Conservation (phyloP, 2,329 filamentous ascomycete species). For the Talaromyces sp. region DNA sequence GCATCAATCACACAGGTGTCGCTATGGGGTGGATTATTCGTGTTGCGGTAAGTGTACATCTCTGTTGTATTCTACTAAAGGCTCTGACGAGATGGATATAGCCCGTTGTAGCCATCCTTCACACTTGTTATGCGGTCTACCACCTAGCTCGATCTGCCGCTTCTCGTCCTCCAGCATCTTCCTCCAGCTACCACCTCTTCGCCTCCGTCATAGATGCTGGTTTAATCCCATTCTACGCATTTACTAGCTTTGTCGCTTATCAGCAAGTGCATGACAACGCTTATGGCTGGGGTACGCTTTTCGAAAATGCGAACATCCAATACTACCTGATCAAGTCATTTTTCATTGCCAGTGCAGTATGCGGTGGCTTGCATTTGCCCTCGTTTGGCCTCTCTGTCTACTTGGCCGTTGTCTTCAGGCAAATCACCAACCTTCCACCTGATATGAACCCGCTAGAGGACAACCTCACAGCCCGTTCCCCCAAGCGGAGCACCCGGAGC, state of each 20-base stretch:
- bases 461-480: conserved; percentile 66
- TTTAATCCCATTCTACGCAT: conserved; percentile 58
- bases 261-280: conserved; percentile 41
- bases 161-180: conserved; percentile 68
- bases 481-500: conserved; percentile 30
- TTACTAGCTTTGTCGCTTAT: conserved; percentile 50
- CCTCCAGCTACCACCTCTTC: conserved; percentile 85
- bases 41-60: conserved; percentile 59
- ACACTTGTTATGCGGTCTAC: conserved; percentile 72
- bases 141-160: conserved; percentile 68
- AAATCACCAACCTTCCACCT: conserved; percentile 75
- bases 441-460: conserved; percentile 94
- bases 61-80: not conserved
- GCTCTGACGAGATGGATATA: conserved; percentile 30
- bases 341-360: conserved; percentile 61
- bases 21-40: conserved; percentile 69
- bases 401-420: conserved; percentile 71
- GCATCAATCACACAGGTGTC: conserved; percentile 62
- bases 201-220: conserved; percentile 66
- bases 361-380: conserved; percentile 63
- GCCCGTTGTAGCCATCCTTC: conserved; percentile 68
- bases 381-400: conserved; percentile 68
- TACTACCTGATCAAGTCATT: conserved; percentile 59
- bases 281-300: conserved; percentile 62
- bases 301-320: conserved; percentile 51